A percentile compares a stretch with the other conserved stretches of the same genome.
Evolutionary conservation across 306 rosid genomes (phyloP).

Genomic region (Prunus mume): DNA sequence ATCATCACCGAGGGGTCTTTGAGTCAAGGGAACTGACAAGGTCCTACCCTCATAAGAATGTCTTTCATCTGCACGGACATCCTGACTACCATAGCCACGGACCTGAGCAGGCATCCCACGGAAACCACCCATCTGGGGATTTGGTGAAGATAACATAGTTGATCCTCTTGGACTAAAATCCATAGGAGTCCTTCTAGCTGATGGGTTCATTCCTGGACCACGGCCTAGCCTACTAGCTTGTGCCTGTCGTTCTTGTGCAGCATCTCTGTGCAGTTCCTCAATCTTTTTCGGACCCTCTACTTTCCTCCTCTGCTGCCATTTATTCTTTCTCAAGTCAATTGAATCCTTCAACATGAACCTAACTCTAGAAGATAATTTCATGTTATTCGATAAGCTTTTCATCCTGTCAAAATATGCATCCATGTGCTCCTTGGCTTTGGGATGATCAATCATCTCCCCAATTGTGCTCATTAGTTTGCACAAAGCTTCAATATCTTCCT

Average conservation of each 20-base stretch:
- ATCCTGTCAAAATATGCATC: conserved; percentile 83
- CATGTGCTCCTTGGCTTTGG: conserved; percentile 77
- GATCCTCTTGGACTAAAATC: conserved; percentile 74
- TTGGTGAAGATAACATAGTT: conserved; percentile 52
- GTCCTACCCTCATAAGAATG: conserved; percentile 66
- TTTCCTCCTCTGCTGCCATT: conserved; percentile 92
- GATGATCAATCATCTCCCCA: conserved; percentile 95
- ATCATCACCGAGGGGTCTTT: conserved; percentile 57
- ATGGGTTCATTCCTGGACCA: conserved; percentile 54
- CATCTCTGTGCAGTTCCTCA: conserved; percentile 97
- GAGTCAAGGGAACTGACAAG: conserved; percentile 58
- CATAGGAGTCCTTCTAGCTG: conserved; percentile 65
- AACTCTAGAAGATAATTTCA: conserved; percentile 86
- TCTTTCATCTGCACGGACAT: conserved; percentile 68
- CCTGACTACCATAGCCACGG: conserved; percentile 75
- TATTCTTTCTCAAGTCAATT: conserved; percentile 83
- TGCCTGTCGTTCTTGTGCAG: conserved; percentile 89
- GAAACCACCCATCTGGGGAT: conserved; percentile 54
- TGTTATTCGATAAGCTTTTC: conserved; percentile 62
- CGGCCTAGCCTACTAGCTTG: conserved; percentile 78
- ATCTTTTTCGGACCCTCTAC: conserved; percentile 98
- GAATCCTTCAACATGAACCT: conserved; percentile 95
- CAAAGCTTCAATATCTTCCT: conserved; percentile 90
- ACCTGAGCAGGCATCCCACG: conserved; percentile 60
- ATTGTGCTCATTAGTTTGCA: conserved; percentile 98